Evolutionary conservation across 1,139 yeast species (phyloP), one percentile per base, ranked within the genome.

Genomic region (Hemisphaericaspora lyxosophila): DNA sequence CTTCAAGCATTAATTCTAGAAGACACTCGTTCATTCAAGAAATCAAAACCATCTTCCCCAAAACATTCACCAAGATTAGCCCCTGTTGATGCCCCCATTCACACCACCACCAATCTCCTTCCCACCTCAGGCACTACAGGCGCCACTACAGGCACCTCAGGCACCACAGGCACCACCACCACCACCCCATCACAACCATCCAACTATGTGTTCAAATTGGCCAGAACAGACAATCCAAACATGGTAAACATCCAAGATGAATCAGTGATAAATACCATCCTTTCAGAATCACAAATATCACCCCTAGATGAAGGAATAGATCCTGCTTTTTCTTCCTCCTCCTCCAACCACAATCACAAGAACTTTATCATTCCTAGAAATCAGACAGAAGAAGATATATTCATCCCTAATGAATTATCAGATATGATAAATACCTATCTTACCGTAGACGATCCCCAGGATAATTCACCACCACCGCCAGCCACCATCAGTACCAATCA

Each of bases 371-470:
- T 60, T 26, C 76, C 67, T 35, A 65, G 50, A 33, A 49, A 48
- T 12, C 66, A 59, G 24, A 54, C 62, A 4, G 64, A 56, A 36
- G 78, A 75, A 34, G 79, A 75, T 33, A 43, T 57, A 0, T 51
- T 49, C 14, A 61, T 82, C 3, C 82, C 85, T 2, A 67, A 78
- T 23, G 86, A 83, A 44, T 67, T 86, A 31, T 65, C 82, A 9
- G 85, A 84, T 38, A 81, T 86, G 90, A 70, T 86, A 4, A 65
- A 73, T 35, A 73, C 78, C 4, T 78, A 80, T 43, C 59, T 85
- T 41, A 66, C 50, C 6, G 37, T 40, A 3, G 41, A 35, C 4
- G 33, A 24, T 5, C 16, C 19, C n/a, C n/a, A n/a, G n/a, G n/a
- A n/a, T n/a, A n/a, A n/a, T n/a, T n/a, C 6, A n/a, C 36, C 17